A percentile compares a stretch with the other conserved stretches of the same genome.
phyloP scores from a whole-genome alignment of 805 yeast genomes.

The Lachancea cidri region DNA sequence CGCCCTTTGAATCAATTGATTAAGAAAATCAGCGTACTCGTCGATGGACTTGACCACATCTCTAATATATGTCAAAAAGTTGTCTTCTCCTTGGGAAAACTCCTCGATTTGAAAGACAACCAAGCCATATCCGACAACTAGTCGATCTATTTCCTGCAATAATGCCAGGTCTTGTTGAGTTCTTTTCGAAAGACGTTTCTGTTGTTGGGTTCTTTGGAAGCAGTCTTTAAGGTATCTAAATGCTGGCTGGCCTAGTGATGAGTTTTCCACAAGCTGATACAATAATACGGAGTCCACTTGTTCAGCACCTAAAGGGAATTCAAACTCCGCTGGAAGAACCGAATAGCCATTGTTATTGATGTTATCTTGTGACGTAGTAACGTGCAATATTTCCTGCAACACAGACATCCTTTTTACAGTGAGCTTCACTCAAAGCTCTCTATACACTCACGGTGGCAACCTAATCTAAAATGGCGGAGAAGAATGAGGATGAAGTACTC shows the following conservation, averaged over 20 bases:
- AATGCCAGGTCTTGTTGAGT: constrained; percentile 38
- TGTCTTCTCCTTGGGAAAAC: constrained; percentile 22
- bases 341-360: constrained; percentile 9
- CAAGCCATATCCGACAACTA: constrained; percentile 51
- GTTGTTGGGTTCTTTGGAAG: constrained; percentile 26
- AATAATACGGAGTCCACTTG: constrained; percentile 28
- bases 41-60: constrained; percentile 30
- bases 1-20: constrained; percentile 52
- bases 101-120: constrained; percentile 68
- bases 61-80: constrained; percentile 19
- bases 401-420: constrained; percentile 16
- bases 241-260: constrained; percentile 16
- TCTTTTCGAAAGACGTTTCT: constrained; percentile 42
- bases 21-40: constrained; percentile 42
- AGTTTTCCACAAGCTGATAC: constrained; percentile 31
- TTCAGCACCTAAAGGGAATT: constrained; percentile 12
- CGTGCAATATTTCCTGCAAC: constrained; percentile 25
- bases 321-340: constrained; percentile 12
- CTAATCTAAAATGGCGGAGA: background rate
- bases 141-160: constrained; percentile 42
- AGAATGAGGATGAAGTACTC: background rate
- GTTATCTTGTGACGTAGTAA: constrained; percentile 16
- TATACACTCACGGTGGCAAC: background rate
- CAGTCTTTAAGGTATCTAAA: constrained; percentile 27
- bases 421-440: background rate